Percentiles rank a stretch among this genome's conserved stretches.
These are phyloP conservation scores for Fusarium drepaniforme DNA, from an alignment of 2,329 filamentous ascomycete genomes.

Conservation along the genomic window DNA sequence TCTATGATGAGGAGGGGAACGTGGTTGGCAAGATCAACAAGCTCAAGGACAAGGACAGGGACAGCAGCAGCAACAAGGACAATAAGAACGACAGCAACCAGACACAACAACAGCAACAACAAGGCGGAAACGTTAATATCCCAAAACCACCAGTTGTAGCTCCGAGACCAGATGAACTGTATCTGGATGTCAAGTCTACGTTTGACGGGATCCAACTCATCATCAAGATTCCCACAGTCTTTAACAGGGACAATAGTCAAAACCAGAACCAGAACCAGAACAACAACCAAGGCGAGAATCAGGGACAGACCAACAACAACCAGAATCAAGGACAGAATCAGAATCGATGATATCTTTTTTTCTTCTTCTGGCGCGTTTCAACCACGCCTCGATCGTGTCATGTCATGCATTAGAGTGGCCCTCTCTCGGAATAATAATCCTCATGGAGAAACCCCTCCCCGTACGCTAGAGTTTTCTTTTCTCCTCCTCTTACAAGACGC, in stretches of 20 bases:
- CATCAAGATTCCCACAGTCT: constrained; percentile 69
- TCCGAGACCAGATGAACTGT: constrained; percentile 62
- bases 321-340: background rate
- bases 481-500: background rate
- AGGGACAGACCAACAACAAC: background rate
- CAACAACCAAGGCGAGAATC: constrained; percentile 4
- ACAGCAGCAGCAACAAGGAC: background rate
- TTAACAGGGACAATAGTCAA: constrained; percentile 50
- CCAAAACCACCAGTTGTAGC: constrained; percentile 49
- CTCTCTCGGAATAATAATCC: constrained; percentile 23
- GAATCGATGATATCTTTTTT: constrained; percentile 29
- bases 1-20: constrained; percentile 68
- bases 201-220: constrained; percentile 69
- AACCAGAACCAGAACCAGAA: background rate
- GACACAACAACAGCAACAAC: background rate
- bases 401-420: constrained; percentile 21
- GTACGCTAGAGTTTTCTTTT: constrained; percentile 26
- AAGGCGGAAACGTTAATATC: background rate
- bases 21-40: constrained; percentile 73
- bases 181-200: constrained; percentile 68
- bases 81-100: background rate
- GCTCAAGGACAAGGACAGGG: constrained; percentile 35
- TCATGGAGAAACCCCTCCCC: constrained; percentile 41
- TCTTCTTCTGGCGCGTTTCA: constrained; percentile 31
- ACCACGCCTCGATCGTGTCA: constrained; percentile 21